phyloP scores from a whole-genome alignment of 306 rosid genomes.

The Begonia masoniana region DNA sequence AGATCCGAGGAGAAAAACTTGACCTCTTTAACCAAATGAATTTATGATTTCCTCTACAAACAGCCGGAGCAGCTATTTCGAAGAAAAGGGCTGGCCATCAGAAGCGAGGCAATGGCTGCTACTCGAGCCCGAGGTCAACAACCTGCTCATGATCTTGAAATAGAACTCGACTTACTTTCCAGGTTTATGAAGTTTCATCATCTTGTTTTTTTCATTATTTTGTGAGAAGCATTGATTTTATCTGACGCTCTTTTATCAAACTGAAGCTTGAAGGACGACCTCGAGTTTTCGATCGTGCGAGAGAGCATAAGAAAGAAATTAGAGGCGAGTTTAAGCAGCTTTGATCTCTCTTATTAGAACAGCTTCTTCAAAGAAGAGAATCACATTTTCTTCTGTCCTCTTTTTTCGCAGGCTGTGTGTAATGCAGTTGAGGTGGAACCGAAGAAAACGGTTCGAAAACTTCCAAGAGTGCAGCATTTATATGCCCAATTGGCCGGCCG shows the following conservation, averaged over 20 bases:
- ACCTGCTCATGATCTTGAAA: conserved; percentile 48
- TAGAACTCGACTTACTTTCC: conserved; percentile 79
- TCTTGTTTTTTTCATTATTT: conserved; percentile 1
- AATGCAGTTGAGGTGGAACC: conserved; percentile 49
- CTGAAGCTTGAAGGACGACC: conserved; percentile 74
- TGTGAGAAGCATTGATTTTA: not conserved
- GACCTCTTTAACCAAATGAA: not conserved
- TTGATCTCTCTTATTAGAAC: not conserved
- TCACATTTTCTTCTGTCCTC: conserved; percentile 1
- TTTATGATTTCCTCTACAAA: conserved; percentile 41
- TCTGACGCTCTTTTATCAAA: not conserved
- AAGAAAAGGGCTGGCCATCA: conserved; percentile 67
- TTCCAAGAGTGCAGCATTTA: conserved; percentile 81
- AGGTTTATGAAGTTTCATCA: conserved; percentile 32
- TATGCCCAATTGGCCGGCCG: conserved; percentile 60
- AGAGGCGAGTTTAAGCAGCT: conserved; percentile 43
- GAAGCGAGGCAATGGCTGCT: conserved; percentile 92
- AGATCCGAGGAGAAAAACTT: too few relatives aligned
- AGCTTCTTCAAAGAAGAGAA: too few relatives aligned
- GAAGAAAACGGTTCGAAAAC: conserved; percentile 58
- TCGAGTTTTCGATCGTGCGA: conserved; percentile 85
- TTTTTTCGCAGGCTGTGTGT: conserved; percentile 55
- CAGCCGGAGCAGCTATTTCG: conserved; percentile 99
- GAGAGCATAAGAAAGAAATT: conserved; percentile 67
- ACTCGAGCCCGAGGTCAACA: conserved; percentile 87